Percentiles rank a stretch among this genome's conserved stretches.
Evolutionary conservation across 1,139 yeast species (phyloP).

Genomic region (Magnusiomyces clavatus): DNA sequence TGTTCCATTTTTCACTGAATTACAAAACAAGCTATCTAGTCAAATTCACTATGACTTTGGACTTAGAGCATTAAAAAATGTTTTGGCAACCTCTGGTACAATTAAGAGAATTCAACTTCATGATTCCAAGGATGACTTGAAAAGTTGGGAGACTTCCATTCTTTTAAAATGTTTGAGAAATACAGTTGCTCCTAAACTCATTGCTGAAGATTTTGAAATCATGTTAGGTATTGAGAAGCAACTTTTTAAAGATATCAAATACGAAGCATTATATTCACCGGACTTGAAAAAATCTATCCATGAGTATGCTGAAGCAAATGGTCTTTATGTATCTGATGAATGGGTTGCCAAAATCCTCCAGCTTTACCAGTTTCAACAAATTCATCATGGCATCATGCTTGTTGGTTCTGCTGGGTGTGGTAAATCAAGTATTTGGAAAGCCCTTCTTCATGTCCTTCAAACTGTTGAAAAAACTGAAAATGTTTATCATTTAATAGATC

Average conservation of each 20-base stretch:
- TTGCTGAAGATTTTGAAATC: constrained; percentile 41
- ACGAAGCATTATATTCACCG: constrained; percentile 19
- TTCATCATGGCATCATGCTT: constrained; percentile 74
- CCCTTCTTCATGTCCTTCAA: constrained; percentile 42
- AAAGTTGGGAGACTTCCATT: constrained; percentile 37
- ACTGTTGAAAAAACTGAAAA: constrained; percentile 35
- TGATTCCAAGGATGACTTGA: constrained; percentile 18
- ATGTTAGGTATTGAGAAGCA: constrained; percentile 32
- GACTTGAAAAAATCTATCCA: constrained; percentile 18
- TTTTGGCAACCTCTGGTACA: constrained; percentile 52
- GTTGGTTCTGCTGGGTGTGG: constrained; percentile 78
- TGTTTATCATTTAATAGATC: constrained; percentile 49
- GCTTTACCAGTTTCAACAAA: constrained; percentile 51
- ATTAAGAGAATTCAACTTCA: constrained; percentile 31
- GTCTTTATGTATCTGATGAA: constrained; percentile 28
- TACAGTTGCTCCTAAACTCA: constrained; percentile 58
- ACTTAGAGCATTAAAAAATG: constrained; percentile 65
- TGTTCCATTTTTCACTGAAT: constrained; percentile 48
- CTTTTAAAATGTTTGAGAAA: constrained; percentile 50
- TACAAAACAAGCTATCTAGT: constrained; percentile 36
- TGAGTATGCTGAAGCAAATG: constrained; percentile 23
- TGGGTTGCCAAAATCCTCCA: constrained; percentile 59
- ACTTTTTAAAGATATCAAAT: constrained; percentile 27
- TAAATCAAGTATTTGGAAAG: constrained; percentile 51
- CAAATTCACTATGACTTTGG: constrained; percentile 91